Evolutionary conservation across 1,139 yeast genomes (phyloP).

Genomic region (Taphrina pruni): DNA sequence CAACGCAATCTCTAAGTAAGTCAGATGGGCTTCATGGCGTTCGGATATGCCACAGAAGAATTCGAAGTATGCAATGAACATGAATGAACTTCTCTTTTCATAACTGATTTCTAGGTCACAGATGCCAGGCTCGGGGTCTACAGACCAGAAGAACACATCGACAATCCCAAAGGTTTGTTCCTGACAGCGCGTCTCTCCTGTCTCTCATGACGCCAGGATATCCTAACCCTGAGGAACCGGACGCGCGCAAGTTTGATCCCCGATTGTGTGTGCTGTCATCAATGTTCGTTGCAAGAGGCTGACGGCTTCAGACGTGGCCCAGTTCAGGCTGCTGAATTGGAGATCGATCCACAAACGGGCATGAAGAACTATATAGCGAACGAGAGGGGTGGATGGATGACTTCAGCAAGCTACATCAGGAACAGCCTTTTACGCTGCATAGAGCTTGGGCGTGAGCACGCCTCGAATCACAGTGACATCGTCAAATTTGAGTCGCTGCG

Average conservation of each 20-base stretch:
- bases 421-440: conserved; percentile 46
- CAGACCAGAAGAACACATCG: conserved; percentile 49
- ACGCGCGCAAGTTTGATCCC: conserved; percentile 34
- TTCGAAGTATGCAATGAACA: conserved; percentile 45
- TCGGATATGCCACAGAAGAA: conserved; percentile 49
- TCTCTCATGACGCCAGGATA: conserved; percentile 4
- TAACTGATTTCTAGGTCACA: conserved; percentile 44
- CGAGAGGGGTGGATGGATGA: conserved; percentile 49
- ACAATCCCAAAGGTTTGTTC: conserved; percentile 47
- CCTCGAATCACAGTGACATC: conserved; percentile 30
- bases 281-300: not conserved
- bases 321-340: conserved; percentile 42
- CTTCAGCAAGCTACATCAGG: conserved; percentile 47
- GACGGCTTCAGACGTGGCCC: conserved; percentile 47
- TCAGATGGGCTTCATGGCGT: conserved; percentile 47
- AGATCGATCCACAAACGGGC: conserved; percentile 46
- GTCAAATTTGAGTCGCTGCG: conserved; percentile 48
- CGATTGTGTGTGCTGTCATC: not conserved
- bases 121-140: conserved; percentile 48
- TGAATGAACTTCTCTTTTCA: not conserved
- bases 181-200: not conserved
- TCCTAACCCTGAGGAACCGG: conserved; percentile 31
- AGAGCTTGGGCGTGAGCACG: conserved; percentile 46
- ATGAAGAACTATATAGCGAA: conserved; percentile 48
- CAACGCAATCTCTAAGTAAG: not conserved